Evolutionary conservation across 305 asterid genomes (phyloP).

Genomic region (Fraxinus greggii): DNA sequence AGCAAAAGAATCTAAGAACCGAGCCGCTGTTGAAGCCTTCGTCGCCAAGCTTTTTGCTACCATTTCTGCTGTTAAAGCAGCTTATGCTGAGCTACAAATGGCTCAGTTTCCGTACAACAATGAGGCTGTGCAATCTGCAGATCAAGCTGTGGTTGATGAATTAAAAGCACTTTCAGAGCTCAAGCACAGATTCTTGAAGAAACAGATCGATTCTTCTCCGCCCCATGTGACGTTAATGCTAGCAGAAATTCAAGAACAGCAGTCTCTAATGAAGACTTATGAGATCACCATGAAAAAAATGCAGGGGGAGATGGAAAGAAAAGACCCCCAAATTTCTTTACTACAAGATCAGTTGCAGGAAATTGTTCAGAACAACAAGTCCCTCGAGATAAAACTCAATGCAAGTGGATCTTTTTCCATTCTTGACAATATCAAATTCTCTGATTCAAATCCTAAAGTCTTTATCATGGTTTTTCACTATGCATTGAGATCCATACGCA

Average conservation of each 20-base stretch:
- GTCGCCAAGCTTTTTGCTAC: constrained; percentile 90
- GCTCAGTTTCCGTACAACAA: constrained; percentile 87
- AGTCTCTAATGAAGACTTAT: constrained; percentile 85
- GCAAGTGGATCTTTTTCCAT: constrained; percentile 79
- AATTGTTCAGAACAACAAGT: constrained; percentile 34
- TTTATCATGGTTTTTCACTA: constrained; percentile 68
- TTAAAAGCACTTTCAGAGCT: constrained; percentile 75
- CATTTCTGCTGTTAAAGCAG: constrained; percentile 74
- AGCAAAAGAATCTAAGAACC: constrained; percentile 44
- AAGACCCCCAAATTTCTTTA: constrained; percentile 34
- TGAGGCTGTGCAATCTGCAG: constrained; percentile 79
- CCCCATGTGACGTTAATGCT: constrained; percentile 92
- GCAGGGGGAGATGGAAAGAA: constrained; percentile 66
- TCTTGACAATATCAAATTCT: constrained; percentile 59
- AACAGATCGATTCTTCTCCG: constrained; percentile 78
- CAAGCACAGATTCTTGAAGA: constrained; percentile 61
- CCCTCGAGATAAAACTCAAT: constrained; percentile 61
- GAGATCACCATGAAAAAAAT: constrained; percentile 95
- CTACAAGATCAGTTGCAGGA: constrained; percentile 38
- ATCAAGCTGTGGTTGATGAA: constrained; percentile 79
- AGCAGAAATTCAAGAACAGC: constrained; percentile 95
- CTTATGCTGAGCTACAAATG: constrained; percentile 90
- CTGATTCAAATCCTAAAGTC: constrained; percentile 48
- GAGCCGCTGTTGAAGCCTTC: constrained; percentile 82
- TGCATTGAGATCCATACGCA: constrained; percentile 59